Evolutionary conservation across 768 basidiomycete species (phyloP).

Genomic region (Dentipellis sp.): DNA sequence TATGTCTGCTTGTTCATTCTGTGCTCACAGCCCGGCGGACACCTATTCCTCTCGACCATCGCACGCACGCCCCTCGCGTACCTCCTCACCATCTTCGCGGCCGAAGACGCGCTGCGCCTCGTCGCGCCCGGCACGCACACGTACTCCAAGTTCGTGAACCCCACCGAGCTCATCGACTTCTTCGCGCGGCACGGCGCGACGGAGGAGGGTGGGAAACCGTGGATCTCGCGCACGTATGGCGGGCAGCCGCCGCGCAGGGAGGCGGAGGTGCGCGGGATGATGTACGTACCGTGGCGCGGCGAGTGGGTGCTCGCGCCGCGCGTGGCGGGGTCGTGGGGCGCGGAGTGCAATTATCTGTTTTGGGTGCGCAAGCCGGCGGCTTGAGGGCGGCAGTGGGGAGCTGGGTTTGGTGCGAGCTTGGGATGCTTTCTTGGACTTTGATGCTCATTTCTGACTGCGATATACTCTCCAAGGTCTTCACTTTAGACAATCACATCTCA

Average conservation of each 20-base stretch:
- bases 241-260: constrained; percentile 50
- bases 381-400: not conserved
- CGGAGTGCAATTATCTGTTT: constrained; percentile 73
- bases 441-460: not conserved
- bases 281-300: constrained; percentile 64
- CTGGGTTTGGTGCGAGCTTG: not conserved
- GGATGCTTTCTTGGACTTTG: not conserved
- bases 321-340: constrained; percentile 32
- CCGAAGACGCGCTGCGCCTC: constrained; percentile 72
- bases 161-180: constrained; percentile 75
- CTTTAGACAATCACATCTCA: too few relatives aligned
- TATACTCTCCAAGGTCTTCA: too few relatives aligned
- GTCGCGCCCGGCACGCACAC: constrained; percentile 89
- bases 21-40: constrained; percentile 96
- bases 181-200: constrained; percentile 33
- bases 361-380: constrained; percentile 68
- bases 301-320: constrained; percentile 64
- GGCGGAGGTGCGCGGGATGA: constrained; percentile 72
- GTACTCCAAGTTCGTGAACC: constrained; percentile 82
- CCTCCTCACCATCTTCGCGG: constrained; percentile 62
- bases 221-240: constrained; percentile 48
- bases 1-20: not conserved
- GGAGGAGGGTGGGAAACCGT: constrained; percentile 24
- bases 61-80: constrained; percentile 76
- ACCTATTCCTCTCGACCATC: constrained; percentile 92